A percentile compares a stretch with the other conserved stretches of the same genome.
Evolutionary conservation across 345 rosid genomes (phyloP).

Genomic region (Trapa incisa): DNA sequence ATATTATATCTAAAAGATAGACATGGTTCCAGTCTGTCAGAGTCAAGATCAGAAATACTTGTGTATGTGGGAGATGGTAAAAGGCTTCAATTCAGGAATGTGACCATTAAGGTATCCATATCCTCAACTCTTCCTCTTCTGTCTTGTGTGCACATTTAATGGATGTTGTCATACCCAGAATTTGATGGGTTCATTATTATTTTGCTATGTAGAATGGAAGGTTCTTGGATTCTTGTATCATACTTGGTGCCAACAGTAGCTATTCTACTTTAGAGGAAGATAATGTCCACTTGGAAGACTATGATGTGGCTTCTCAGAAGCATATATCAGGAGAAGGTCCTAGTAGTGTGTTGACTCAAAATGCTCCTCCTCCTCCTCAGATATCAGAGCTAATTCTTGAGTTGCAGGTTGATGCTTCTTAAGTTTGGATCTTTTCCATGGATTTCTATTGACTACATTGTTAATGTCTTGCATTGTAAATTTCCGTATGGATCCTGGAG

Average conservation of each 20-base stretch:
- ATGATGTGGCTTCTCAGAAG: constrained; percentile 24
- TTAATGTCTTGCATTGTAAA: neutral
- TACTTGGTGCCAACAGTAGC: constrained; percentile 66
- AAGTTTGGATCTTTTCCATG: neutral
- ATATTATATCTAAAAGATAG: constrained; percentile 58
- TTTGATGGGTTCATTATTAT: constrained; percentile 5
- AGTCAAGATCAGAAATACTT: constrained; percentile 56
- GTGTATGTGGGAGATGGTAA: constrained; percentile 72
- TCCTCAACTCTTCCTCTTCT: neutral
- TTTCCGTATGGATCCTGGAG: neutral
- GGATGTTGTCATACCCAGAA: neutral
- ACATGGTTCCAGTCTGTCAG: constrained; percentile 45
- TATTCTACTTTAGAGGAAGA: constrained; percentile 62
- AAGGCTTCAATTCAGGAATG: constrained; percentile 72
- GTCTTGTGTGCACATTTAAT: neutral
- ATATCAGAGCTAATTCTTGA: constrained; percentile 57
- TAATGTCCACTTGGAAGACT: constrained; percentile 48
- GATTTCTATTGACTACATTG: neutral
- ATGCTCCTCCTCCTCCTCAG: constrained; percentile 23
- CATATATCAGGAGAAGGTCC: constrained; percentile 27
- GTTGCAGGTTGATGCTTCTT: constrained; percentile 50
- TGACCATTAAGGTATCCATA: constrained; percentile 52
- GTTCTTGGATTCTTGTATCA: constrained; percentile 78
- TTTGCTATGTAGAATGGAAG: constrained; percentile 54
- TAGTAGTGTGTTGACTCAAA: constrained; percentile 27